These are phyloP conservation scores for Cryptomeria japonica DNA, from an alignment of 75 land plant genomes.

Conservation along the genomic window DNA sequence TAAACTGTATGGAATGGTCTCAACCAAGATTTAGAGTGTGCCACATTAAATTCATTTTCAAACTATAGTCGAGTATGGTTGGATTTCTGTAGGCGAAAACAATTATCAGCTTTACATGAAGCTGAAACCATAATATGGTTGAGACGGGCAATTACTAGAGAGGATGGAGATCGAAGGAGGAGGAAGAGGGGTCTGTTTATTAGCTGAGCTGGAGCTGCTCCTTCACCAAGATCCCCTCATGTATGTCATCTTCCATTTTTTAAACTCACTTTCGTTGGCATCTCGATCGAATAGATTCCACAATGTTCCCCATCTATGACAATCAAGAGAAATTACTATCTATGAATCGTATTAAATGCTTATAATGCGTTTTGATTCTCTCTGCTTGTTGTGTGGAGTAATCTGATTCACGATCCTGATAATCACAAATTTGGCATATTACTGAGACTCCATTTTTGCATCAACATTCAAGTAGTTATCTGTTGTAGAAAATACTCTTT, in stretches of 20 bases:
- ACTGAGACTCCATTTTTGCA: no score
- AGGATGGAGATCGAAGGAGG: not conserved
- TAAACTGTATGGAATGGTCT: no score
- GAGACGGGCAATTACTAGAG: not conserved
- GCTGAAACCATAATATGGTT: not conserved
- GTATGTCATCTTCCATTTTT: not conserved
- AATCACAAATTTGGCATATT: not conserved
- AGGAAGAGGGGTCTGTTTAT: not conserved
- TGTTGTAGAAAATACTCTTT: no score
- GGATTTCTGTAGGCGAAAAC: no score
- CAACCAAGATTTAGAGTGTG: no score
- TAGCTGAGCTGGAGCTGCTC: not conserved
- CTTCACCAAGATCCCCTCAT: conserved; percentile 11
- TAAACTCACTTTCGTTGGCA: not conserved
- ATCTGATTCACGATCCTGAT: not conserved
- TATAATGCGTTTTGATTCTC: not conserved
- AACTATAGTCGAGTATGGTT: no score
- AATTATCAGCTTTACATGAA: not conserved
- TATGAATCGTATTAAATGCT: not conserved
- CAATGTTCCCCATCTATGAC: not conserved
- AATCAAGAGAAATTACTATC: not conserved
- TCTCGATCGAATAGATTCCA: no score
- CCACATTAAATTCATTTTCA: no score
- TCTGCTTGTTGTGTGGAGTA: not conserved
- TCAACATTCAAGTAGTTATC: no score